Base-by-base conservation (phyloP, 2,329 filamentous ascomycete species). In the Aspergillus ochraceoroseus region DNA sequence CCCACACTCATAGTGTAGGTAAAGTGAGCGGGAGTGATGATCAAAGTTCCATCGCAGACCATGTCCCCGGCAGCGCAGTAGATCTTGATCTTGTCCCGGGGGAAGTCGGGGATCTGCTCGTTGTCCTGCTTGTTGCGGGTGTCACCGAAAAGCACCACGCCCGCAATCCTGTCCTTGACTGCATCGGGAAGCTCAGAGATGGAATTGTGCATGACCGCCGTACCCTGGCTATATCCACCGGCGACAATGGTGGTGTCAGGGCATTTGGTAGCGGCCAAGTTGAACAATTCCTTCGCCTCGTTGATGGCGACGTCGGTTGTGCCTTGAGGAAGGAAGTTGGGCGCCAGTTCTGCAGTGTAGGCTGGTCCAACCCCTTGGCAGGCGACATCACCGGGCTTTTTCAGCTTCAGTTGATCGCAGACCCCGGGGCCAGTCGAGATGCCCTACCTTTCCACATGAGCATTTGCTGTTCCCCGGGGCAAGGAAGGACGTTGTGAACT, bases 1-100 rank as follows among this genome's bases (percentile, higher is more conserved):
- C 31, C 38, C 8, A 54, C 61, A 49, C 67, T 48, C 7, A 39
- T 33, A 2, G 44, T 47, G 41, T 71, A 71, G 7, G 59, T 59
- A 27, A 67, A 51, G 56, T 71, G 67, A 2, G 63, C 49, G 5
- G 59, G 53, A 1, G 64, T 54, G 11, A 71, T 56, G 26, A 66
- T 56, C 39, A 73, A 53, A 2, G 66, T 68, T 14, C 71, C 70
- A 2, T 57, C 41, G 47, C 74, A 77, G 11, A 77, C 74, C 31
- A 68, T 44, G 44, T 77, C 73, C 0, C 69, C 71, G 4, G 51
- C 35, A 34, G 70, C 66, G 38, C 73, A 76, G 26, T 71, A 66
- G 11, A 73, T 69, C 47, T 70, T 62, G 15, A 62, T 62, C 55
- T 71, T 70, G 3, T 62, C 62, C 32, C 59, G 50, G n/a, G 64